Conservation (phyloP, 768 basidiomycete species). For the Leucosporidium creatinivorum region DNA sequence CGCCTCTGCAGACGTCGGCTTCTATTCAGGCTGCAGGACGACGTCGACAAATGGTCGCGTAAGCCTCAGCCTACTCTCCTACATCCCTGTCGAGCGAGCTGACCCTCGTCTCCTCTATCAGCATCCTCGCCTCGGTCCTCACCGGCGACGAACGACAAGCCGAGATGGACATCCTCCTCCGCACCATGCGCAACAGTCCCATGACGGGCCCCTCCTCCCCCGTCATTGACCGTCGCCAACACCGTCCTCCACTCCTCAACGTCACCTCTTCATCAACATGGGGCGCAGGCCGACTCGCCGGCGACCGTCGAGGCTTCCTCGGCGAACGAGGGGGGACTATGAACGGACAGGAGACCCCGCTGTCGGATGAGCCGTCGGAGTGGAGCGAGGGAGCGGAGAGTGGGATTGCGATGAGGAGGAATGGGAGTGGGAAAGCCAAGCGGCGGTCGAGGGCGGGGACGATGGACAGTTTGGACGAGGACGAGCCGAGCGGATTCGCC, state of each 20-base stretch:
- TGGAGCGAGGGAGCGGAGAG: not conserved
- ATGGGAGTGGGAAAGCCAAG: constrained; percentile 1
- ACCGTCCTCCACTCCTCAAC: too few species aligned
- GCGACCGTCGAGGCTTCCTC: too few species aligned
- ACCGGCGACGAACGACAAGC: constrained; percentile 13
- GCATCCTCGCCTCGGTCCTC: constrained; percentile 1
- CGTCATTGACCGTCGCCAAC: too few species aligned
- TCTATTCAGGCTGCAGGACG: constrained; percentile 13
- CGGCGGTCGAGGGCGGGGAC: not conserved
- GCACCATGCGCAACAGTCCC: not conserved
- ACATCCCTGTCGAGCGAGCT: too few species aligned
- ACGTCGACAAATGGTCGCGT: constrained; percentile 26
- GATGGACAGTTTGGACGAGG: constrained; percentile 6
- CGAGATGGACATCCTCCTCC: constrained; percentile 21
- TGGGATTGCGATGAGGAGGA: not conserved
- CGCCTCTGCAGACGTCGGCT: not conserved
- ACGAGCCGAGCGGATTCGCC: not conserved
- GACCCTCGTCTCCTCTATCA: too few species aligned
- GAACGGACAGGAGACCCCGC: not conserved
- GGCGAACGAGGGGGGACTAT: too few species aligned
- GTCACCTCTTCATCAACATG: too few species aligned
- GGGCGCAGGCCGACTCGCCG: too few species aligned
- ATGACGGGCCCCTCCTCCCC: too few species aligned
- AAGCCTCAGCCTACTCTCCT: too few species aligned
- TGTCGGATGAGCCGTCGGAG: not conserved